Conservation (phyloP, 768 basidiomycete genomes). For the Pleurotus platypus region DNA sequence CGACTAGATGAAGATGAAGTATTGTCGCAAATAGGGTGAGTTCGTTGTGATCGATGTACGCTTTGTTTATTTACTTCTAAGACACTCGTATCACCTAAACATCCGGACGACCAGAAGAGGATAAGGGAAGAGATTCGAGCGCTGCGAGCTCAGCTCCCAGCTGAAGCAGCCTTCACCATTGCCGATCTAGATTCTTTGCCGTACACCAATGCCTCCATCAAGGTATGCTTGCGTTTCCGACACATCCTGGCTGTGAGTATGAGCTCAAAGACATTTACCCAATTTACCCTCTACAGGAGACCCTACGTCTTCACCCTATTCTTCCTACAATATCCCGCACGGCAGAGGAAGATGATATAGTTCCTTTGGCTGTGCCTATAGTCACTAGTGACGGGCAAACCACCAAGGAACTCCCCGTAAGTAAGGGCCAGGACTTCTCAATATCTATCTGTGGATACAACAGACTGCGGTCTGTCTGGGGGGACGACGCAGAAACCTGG, state of each 20-base stretch:
- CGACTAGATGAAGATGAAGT: conserved; percentile 20
- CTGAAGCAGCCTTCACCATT: background rate
- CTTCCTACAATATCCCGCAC: conserved; percentile 20
- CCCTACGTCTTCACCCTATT: conserved; percentile 28
- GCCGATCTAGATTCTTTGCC: background rate
- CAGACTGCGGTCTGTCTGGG: conserved; percentile 19
- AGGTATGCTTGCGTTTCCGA: background rate
- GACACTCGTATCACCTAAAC: background rate
- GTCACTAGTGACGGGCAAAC: conserved; percentile 26
- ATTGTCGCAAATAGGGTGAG: conserved; percentile 23
- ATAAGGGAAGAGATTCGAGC: conserved; percentile 41
- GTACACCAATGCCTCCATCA: conserved; percentile 3
- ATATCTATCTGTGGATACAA: conserved; percentile 33
- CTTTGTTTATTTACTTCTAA: no score
- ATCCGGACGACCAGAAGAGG: conserved; percentile 39
- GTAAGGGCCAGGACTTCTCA: conserved; percentile 29
- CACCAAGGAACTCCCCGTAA: conserved; percentile 27
- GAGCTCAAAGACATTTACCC: background rate
- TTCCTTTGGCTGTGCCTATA: conserved; percentile 39
- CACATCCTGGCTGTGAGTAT: no score
- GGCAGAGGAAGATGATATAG: conserved; percentile 28
- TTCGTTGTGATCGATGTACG: background rate
- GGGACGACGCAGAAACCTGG: conserved; percentile 18
- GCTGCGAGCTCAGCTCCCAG: conserved; percentile 8
- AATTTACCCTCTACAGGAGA: conserved; percentile 16